Base-by-base conservation (phyloP, 768 basidiomycete species). In the Lactifluus echinatus region DNA sequence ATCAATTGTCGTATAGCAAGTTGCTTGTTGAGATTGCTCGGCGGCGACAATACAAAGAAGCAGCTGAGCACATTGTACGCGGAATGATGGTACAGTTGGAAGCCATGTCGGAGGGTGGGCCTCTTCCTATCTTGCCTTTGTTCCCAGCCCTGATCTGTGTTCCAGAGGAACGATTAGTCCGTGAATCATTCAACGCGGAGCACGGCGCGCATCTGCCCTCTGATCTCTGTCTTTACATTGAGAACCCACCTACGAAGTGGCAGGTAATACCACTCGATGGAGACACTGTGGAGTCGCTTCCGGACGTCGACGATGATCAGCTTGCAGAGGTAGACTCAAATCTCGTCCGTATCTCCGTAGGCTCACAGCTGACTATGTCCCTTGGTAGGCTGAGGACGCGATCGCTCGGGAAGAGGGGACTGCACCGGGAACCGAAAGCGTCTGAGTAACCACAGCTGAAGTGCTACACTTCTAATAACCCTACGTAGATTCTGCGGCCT, bases 171-270 rank as follows among this genome's bases (percentile, higher is more conserved):
- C 75, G 76, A 21, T 73, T 75, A 55, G 68, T 79, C 12, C 79
- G 90, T 36, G 76, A 78, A 46, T 77, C 76, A 33, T 93, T 93
- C 69, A 88, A 89, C 59, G 74, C 75, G 3, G 83, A 84, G 45
- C 82, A 91, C 49, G 89, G 88, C 0, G 75, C 76, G 12, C 79
- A 85, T 67, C 76, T 93, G 2, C 89, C 89, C 0, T 79, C 84
- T 61, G 90, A 93, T 62, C 76, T 93, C 37, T 92, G 90, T 66
- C 71, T 90, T 15, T 87, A 79, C 58, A 82, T 91, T 51, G 80
- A 79, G 61, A 87, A 90, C 66, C 69, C 78, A 10, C 89, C 89
- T 10, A 89, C 87, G 36, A 76, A 75, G 51, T 89, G 85, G 83
- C 79, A 85, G 58, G 75, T 89, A 12, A 66, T 79, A 1, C 83